phyloP scores from a whole-genome alignment of 176 grass and related monocot genomes.

The Aegilops tauschii region DNA sequence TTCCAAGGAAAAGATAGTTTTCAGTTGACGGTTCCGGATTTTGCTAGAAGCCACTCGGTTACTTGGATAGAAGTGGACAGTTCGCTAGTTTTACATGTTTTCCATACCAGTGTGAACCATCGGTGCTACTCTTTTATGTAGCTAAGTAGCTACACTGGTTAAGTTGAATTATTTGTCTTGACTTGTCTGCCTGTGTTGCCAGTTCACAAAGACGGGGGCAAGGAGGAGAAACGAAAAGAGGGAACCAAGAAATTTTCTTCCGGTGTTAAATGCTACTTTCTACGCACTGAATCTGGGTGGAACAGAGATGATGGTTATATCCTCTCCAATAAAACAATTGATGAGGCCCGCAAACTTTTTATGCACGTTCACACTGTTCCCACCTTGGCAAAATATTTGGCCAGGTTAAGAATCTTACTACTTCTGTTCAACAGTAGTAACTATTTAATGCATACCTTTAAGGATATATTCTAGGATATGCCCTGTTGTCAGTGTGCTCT shows the following conservation, averaged over 20 bases:
- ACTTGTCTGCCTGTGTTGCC: background rate
- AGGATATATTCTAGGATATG: background rate
- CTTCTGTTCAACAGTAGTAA: background rate
- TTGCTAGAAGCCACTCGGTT: background rate
- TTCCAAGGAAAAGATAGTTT: background rate
- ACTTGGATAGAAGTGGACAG: background rate
- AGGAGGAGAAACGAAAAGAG: conserved; percentile 43
- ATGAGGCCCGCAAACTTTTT: conserved; percentile 50
- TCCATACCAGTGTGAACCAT: background rate
- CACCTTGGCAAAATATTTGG: conserved; percentile 56
- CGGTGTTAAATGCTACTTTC: conserved; percentile 70
- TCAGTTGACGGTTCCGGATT: background rate
- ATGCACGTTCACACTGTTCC: conserved; percentile 60
- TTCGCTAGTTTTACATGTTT: background rate
- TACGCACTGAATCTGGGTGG: conserved; percentile 63
- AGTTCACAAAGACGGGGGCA: conserved; percentile 87
- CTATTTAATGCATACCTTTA: background rate
- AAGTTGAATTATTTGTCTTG: background rate
- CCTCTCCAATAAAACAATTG: conserved; percentile 19
- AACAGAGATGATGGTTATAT: conserved; percentile 35
- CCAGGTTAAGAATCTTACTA: conserved; percentile 36
- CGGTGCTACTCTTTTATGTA: background rate
- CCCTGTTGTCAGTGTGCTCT: background rate
- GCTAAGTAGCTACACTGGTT: background rate
- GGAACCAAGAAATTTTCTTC: conserved; percentile 45